Base-by-base conservation (phyloP, 1,284 basidiomycete genomes). In the Cutaneotrichosporon mucoides region DNA sequence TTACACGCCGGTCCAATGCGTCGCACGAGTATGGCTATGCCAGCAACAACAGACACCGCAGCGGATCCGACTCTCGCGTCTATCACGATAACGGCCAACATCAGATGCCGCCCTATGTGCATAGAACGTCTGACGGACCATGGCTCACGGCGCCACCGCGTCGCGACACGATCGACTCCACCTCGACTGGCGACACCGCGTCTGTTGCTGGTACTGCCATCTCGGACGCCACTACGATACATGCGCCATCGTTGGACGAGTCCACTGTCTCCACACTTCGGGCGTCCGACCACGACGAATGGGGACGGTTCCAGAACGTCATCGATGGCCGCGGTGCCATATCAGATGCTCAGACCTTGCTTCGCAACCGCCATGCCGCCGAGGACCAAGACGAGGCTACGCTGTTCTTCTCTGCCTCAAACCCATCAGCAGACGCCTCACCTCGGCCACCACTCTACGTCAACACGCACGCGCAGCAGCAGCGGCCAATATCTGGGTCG, bases 151-250 rank as follows among this genome's bases (percentile, higher is more conserved):
- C 24, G 24, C 24, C 24, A 24, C 38, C 9, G 5, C 44, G 53
- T 10, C 38, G 48, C 16, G 53, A 41, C 36, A 59, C 53, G 12
- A 36, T 34, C 13, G 56, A 57, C 45, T 47, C 53, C 4, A 49
- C 36, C 16, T 56, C 55, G 3, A 48, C 40, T 16, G 33, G 33
- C 13, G 58, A 60, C 34, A 42, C 24, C 8, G 46, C 12, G 33
- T 58, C 56, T 15, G 34, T 37, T 3, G 7, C 44, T 8, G 57
- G 52, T 6, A 59, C 57, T 3, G 66, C 69, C 41, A 64, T 62
- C 47, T 75, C 73, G 4, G 62, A 67, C 9, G 66, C 68, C 4
- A 65, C 68, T 16, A 75, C 70, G 7, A 61, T 73, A 13, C 58
- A 48, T 35, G 67, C 35, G 43, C 53, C 4, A 12, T n/a, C 44